Conservation (phyloP, 176 grass and related monocot genomes). For the Cenchrus purpureus region DNA sequence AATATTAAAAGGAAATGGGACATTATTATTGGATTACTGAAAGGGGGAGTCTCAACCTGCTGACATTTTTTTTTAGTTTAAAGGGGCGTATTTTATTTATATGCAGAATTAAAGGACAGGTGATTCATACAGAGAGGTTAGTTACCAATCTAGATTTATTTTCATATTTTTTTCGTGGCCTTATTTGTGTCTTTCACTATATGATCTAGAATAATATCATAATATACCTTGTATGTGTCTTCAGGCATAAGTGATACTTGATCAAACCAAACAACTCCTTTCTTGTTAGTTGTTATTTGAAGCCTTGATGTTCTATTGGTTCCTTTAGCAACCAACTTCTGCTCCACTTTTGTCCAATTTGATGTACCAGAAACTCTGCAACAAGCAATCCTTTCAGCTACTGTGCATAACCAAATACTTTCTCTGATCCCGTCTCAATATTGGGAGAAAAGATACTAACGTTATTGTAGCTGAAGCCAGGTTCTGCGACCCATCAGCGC, state of each 20-base stretch:
- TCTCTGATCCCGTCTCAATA: neutral
- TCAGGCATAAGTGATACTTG: slow-evolving; percentile 68
- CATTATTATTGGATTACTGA: neutral
- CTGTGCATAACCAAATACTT: neutral
- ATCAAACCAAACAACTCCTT: slow-evolving; percentile 62
- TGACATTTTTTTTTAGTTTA: slow-evolving; percentile 25
- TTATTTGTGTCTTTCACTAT: neutral
- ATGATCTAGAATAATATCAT: neutral
- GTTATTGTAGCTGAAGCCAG: slow-evolving; percentile 18
- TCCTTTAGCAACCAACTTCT: slow-evolving; percentile 41
- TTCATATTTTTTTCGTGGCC: neutral
- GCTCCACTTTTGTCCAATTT: slow-evolving; percentile 59
- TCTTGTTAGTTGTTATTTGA: slow-evolving; percentile 59
- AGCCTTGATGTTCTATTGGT: slow-evolving; percentile 54
- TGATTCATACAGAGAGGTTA: slow-evolving; percentile 41
- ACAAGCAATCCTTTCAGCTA: slow-evolving; percentile 25
- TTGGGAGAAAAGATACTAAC: neutral
- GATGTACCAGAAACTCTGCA: slow-evolving; percentile 38
- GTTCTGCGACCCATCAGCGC: slow-evolving; percentile 19
- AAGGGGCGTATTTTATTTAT: slow-evolving; percentile 21
- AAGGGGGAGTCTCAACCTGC: neutral
- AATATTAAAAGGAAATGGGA: neutral
- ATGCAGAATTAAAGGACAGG: slow-evolving; percentile 1
- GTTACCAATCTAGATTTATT: neutral
- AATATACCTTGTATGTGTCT: slow-evolving; percentile 67